Base-by-base conservation (phyloP, 257 asterid species). In the Jacaranda mimosifolia region DNA sequence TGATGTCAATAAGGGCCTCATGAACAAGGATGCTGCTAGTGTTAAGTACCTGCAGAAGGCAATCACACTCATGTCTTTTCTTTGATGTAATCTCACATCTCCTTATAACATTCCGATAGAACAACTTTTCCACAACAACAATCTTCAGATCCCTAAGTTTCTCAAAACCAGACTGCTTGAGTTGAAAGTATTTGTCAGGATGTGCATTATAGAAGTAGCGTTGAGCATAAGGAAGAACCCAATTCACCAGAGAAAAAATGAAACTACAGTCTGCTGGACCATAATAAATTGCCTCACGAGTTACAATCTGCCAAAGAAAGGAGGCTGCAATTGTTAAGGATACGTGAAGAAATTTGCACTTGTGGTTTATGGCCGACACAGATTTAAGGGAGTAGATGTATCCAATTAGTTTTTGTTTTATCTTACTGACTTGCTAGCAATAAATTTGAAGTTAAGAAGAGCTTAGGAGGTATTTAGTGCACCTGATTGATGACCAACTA, bases 211-310 rank as follows among this genome's bases (percentile, higher is more conserved):
- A 82, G 59, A 91, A 74, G 82, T 96, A 96, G 78, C 99, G 97
- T 77, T 96, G 99, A 77, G 95, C 99, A 87, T 86, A 96, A 74
- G 98, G 99, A 81, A 93, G 96, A 84, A 83, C 92, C 99, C 99
- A 89, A 67, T 89, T 90, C 74, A 96, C 86, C 85, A 93, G 76
- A 48, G 91, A 89, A 64, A 84, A 85, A 76, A 83, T 72, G 77
- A 81, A 85, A 67, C 85, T 85, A 77, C 81, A 59, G 85, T 91
- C 96, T 53, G 84, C 84, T 64, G 85, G 81, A 57, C 92, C 91
- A 73, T 81, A 83, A 74, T 84, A 87, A 77, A 96, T 89, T 53
- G 97, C 92, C 78, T 89, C 95, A 46, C 92, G 97, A 82, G 85
- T 85, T 60, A 93, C 97, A 82, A 91, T 82, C 99, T 96, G 94